Evolutionary conservation across 352 stramenopile species (phyloP), one percentile per base, ranked within the genome.

Genomic region (Lagenidium sp.): DNA sequence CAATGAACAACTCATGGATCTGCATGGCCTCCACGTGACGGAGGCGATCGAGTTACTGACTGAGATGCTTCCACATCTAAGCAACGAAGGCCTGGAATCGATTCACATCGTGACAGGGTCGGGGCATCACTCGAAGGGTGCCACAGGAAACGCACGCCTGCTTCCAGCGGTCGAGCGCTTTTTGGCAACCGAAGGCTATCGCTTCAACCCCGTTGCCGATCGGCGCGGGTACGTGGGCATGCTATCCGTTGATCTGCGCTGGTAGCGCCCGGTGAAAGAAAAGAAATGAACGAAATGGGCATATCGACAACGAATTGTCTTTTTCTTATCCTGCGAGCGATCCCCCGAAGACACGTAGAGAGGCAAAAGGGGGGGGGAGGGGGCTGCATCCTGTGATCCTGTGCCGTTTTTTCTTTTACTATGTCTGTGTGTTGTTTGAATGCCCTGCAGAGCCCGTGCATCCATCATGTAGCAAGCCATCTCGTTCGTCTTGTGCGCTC

Each of bases 31-130:
- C 10, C 80, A 93, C 46, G 80, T 93, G 13, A 75, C 65, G 6
- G 80, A 93, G 46, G 68, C 77, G 3, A 69, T 93, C 15, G 80
- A 86, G 46, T 76, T 93, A 16, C 68, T 93, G 6, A 57, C 58
- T 36, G 50, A 77, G 25, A 84, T 87, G 63, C 70, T 93, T 36
- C 75, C 77, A 6, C 71, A 72, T 39, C 60, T 93, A 16, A 63
- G 60, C 23, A 70, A 82, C 41, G 77, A 87, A 49, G 72, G 78
- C 5, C 55, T 90, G 36, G 71, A 87, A 19, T 68, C 55, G 35
- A 87, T 93, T 48, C 83, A 79, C 50, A 53, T 93, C 32, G 70
- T 93, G 42, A 90, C 80, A 29, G 80, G 80, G 21, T 85, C 80
- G 34, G 80, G 80, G 12, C 80, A 93, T 53, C 80, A 93, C 63